These are phyloP conservation scores for Passiflora organensis DNA, from an alignment of 345 rosid species.

Conservation along the genomic window DNA sequence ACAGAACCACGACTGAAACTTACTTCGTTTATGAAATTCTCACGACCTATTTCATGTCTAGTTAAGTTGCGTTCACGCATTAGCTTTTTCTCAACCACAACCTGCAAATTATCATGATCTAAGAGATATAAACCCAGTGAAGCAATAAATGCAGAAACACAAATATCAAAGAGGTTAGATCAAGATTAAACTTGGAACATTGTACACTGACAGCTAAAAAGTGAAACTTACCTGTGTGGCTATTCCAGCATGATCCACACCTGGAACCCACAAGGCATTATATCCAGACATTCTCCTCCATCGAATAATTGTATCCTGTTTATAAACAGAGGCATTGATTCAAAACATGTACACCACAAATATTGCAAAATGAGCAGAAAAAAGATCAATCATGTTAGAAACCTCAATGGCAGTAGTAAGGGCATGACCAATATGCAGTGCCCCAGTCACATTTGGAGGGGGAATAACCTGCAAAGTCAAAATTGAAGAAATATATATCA, in stretches of 20 bases:
- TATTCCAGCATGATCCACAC: conserved; percentile 96
- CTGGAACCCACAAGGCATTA: conserved; percentile 94
- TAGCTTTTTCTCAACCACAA: conserved; percentile 85
- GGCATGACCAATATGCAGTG: conserved; percentile 95
- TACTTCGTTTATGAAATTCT: conserved; percentile 73
- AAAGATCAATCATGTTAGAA: conserved; percentile 6
- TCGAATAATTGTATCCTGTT: conserved; percentile 85
- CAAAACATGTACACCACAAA: conserved; percentile 2
- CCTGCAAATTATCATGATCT: conserved; percentile 39
- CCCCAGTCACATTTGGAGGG: conserved; percentile 99
- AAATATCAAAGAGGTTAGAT: too few relatives aligned
- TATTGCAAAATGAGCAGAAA: conserved; percentile 1
- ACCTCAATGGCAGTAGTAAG: conserved; percentile 86
- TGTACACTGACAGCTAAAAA: too few relatives aligned
- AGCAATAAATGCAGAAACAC: not conserved
- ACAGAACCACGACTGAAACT: conserved; percentile 19
- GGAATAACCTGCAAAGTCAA: conserved; percentile 68
- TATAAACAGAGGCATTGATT: not conserved
- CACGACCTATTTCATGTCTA: conserved; percentile 94
- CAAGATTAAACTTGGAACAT: too few relatives aligned
- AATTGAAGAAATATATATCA: not conserved
- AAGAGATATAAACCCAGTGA: not conserved
- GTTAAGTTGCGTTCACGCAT: conserved; percentile 73
- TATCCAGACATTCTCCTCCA: conserved; percentile 96
- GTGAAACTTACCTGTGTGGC: conserved; percentile 73